Base-by-base conservation (phyloP, 2,329 filamentous ascomycete species). In the Orbilia quercus region DNA sequence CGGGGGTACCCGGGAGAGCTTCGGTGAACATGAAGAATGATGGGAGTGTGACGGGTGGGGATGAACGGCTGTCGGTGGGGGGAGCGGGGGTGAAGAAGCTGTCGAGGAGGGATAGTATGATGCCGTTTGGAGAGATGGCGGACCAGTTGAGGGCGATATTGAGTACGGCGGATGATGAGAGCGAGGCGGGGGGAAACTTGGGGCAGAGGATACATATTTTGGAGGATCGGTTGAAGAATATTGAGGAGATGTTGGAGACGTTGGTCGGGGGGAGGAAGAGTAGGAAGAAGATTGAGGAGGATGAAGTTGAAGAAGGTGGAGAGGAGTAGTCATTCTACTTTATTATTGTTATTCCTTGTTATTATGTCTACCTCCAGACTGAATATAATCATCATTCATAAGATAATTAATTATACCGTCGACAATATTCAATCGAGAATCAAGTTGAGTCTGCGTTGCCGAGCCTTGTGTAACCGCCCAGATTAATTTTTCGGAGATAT, bases 211-310 rank as follows among this genome's bases (percentile, higher is more conserved):
- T 73, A 3, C 16, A 66, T 55, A 18, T 60, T 7, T 20, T 73
- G 20, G 69, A 73, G 40, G 69, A 73, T 25, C 60, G 69, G 36
- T 28, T 73, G 31, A 66, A 57, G 55, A 73, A 73, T 40, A 73
- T 73, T 20, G 69, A 73, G n/a, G 69, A 73, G 1, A 73, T 73
- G 69, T 18, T 73, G 22, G 69, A 66, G 42, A 58, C n/a, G 4
- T 57, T 73, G 31, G 60, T 73, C 9, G 60, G 66, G 18, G 38
- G 59, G 14, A 57, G 45, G n/a, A 65, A 59, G 38, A 18, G 18
- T 14, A 47, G 25, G 34, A 36, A 44, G 59, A 47, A 66, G 34
- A 42, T 54, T 22, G 60, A 66, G 38, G 54, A 59, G 18, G 69
- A 65, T 16, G 38, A 22, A 28, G 7, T 38, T 51, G 42, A 62